phyloP scores from a whole-genome alignment of 164 flowering plant genomes.

The Liquidambar formosana region DNA sequence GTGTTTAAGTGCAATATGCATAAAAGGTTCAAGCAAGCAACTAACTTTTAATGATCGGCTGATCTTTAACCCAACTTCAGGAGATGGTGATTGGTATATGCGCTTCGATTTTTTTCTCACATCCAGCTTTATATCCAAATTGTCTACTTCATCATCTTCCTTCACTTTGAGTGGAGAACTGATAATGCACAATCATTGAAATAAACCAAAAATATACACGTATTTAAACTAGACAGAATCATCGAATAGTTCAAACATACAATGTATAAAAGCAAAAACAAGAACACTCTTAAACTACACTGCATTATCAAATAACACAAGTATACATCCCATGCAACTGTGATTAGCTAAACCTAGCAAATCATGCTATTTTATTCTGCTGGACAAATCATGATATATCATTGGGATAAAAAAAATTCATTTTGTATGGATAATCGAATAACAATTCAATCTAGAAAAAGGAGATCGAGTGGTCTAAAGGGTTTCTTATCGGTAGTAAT shows the following conservation, averaged over 20 bases:
- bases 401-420: too few species aligned
- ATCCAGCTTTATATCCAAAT: slow-evolving; percentile 73
- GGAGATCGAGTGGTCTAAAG: not conserved
- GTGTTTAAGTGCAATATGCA: not conserved
- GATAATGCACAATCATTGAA: slow-evolving; percentile 19
- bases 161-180: slow-evolving; percentile 91
- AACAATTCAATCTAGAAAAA: too few species aligned
- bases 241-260: not conserved
- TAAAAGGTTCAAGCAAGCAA: slow-evolving; percentile 19
- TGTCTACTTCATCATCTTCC: slow-evolving; percentile 96
- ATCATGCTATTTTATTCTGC: not conserved
- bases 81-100: slow-evolving; percentile 69
- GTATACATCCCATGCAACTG: not conserved
- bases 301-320: not conserved
- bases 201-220: not conserved
- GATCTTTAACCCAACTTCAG: slow-evolving; percentile 90
- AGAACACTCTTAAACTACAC: not conserved
- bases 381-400: not conserved
- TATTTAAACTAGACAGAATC: not conserved
- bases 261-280: not conserved
- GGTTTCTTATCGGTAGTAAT: not conserved
- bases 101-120: slow-evolving; percentile 70
- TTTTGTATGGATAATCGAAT: too few species aligned
- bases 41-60: slow-evolving; percentile 86
- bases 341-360: not conserved